Evolutionary conservation across 1,284 basidiomycete genomes (phyloP).

Genomic region (Wolfiporia cocos): DNA sequence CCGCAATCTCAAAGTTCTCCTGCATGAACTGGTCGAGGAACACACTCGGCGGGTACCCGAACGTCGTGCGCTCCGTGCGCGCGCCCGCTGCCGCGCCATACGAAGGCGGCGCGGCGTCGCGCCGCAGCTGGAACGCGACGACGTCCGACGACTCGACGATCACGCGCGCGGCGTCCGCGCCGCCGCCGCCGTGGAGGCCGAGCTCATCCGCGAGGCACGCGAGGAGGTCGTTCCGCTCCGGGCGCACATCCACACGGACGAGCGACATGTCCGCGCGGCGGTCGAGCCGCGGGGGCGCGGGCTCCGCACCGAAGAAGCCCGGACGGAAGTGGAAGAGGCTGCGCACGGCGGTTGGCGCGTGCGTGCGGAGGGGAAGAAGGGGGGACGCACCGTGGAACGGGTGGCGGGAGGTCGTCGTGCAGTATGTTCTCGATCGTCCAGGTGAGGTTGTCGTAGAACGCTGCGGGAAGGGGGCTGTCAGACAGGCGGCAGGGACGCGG

Average conservation of each 20-base stretch:
- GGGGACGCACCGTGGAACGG: too few relatives aligned
- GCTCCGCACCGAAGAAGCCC: constrained; percentile 28
- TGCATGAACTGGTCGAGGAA: constrained; percentile 68
- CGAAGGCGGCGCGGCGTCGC: constrained; percentile 21
- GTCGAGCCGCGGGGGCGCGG: constrained; percentile 22
- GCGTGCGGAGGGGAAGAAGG: too few relatives aligned
- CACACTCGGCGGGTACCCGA: constrained; percentile 56
- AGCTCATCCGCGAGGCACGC: constrained; percentile 49
- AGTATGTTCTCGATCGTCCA: constrained; percentile 27
- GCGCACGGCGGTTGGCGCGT: background rate
- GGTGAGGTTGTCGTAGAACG: constrained; percentile 32
- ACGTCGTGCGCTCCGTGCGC: constrained; percentile 36
- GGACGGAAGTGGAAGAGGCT: constrained; percentile 39
- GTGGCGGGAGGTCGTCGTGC: constrained; percentile 14
- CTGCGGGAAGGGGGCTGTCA: too few relatives aligned
- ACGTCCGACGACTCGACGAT: constrained; percentile 58
- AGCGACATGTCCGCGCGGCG: constrained; percentile 30
- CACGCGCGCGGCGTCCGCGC: constrained; percentile 31
- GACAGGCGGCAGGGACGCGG: too few relatives aligned
- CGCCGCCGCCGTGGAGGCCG: constrained; percentile 22
- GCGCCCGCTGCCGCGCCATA: constrained; percentile 14
- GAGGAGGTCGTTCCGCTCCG: constrained; percentile 48
- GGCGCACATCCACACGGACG: constrained; percentile 35
- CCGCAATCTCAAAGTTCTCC: constrained; percentile 46
- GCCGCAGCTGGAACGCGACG: constrained; percentile 50